Evolutionary conservation across 2,329 filamentous ascomycete genomes (phyloP).

Genomic region (Teratosphaeria viscida): DNA sequence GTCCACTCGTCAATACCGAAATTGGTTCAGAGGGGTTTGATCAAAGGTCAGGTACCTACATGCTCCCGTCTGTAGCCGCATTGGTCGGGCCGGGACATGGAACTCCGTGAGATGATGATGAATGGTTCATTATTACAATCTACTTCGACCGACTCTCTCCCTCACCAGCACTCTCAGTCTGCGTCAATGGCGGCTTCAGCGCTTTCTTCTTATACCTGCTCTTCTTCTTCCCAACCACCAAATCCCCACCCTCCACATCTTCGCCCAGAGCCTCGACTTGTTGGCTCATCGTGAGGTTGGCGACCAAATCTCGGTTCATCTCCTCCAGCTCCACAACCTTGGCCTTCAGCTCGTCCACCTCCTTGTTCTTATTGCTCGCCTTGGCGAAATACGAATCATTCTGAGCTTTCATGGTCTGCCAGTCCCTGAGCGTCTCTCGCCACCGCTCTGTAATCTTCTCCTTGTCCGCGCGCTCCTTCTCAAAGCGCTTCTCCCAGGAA

Average conservation of each 20-base stretch:
- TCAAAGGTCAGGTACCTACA: too few relatives aligned
- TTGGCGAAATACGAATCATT: not conserved
- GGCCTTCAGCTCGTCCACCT: constrained; percentile 26
- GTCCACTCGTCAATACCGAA: not conserved
- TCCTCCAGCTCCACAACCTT: constrained; percentile 67
- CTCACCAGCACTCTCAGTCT: not conserved
- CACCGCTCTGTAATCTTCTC: not conserved
- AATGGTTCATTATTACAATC: not conserved
- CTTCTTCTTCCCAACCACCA: constrained; percentile 48
- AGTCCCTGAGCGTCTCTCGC: not conserved
- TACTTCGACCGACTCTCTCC: not conserved
- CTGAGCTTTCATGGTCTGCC: not conserved
- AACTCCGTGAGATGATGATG: not conserved
- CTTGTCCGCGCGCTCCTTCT: not conserved
- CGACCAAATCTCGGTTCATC: constrained; percentile 75
- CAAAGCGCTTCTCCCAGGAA: not conserved
- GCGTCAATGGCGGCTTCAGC: not conserved
- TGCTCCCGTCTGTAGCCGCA: too few relatives aligned
- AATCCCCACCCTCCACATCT: constrained; percentile 55
- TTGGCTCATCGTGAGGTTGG: constrained; percentile 78
- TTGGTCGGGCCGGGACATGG: too few relatives aligned
- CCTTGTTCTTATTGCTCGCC: constrained; percentile 20
- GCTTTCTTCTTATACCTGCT: constrained; percentile 35
- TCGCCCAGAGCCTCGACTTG: constrained; percentile 57
- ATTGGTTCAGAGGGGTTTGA: not conserved